A percentile compares a stretch with the other conserved stretches of the same genome.
Conservation (phyloP, 2,329 filamentous ascomycete genomes). For the Penicillium frequentans region DNA sequence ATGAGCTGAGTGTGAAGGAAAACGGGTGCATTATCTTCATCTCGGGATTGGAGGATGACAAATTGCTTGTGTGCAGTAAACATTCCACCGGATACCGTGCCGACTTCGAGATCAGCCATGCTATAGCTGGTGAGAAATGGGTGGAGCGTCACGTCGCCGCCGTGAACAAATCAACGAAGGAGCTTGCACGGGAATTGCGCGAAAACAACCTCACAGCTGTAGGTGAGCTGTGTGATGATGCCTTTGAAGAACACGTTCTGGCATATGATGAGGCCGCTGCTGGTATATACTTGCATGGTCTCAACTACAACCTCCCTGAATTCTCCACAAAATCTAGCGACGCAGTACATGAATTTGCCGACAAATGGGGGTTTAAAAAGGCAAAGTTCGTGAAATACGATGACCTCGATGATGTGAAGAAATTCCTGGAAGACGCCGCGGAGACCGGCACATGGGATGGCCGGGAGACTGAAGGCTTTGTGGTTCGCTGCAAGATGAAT, state of each 20-base stretch:
- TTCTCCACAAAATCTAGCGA: conserved; percentile 83
- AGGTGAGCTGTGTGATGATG: conserved; percentile 92
- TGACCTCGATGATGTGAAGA: conserved; percentile 70
- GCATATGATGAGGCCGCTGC: conserved; percentile 80
- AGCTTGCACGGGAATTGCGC: conserved; percentile 74
- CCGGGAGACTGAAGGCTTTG: conserved; percentile 93
- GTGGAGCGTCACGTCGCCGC: conserved; percentile 75
- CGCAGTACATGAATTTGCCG: conserved; percentile 85
- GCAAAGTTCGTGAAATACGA: conserved; percentile 77
- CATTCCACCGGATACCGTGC: conserved; percentile 85
- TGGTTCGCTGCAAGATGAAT: conserved; percentile 79
- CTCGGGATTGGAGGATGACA: conserved; percentile 83
- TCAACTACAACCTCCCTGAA: conserved; percentile 91
- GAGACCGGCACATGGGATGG: conserved; percentile 88
- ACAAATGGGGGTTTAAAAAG: conserved; percentile 91
- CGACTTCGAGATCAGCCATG: conserved; percentile 75
- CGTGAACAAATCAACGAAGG: conserved; percentile 74
- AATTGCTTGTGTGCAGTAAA: conserved; percentile 95
- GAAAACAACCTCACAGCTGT: conserved; percentile 89
- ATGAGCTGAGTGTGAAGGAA: conserved; percentile 95
- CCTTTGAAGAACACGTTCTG: conserved; percentile 94
- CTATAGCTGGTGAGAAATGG: conserved; percentile 77
- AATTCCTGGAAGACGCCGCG: conserved; percentile 79
- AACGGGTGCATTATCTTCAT: conserved; percentile 99
- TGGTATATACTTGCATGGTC: conserved; percentile 90